phyloP scores from a whole-genome alignment of 495 filamentous ascomycete species.

The Staphylotrichum tortipilum region DNA sequence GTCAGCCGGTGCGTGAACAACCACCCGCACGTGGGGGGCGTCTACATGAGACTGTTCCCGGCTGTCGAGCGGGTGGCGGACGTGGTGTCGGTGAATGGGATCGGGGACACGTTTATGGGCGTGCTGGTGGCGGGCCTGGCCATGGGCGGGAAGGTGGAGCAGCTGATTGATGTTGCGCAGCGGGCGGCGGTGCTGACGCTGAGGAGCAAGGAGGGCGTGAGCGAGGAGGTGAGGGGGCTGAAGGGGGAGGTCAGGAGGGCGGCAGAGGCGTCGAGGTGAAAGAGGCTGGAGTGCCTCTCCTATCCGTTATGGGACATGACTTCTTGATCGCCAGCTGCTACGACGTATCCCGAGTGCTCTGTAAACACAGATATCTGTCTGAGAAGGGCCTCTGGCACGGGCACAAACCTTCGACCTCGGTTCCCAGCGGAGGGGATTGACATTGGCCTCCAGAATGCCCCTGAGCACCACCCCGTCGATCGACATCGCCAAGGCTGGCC shows the following conservation, averaged over 20 bases:
- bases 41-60: conserved; percentile 78
- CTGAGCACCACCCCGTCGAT: neutral
- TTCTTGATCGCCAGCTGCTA: too few species aligned
- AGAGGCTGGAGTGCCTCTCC: too few species aligned
- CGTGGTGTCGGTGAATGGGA: conserved; percentile 85
- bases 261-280: conserved; percentile 8
- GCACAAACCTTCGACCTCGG: neutral
- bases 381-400: too few species aligned
- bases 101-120: conserved; percentile 87
- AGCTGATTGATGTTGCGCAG: conserved; percentile 54
- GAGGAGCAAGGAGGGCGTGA: conserved; percentile 64
- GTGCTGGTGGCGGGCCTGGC: conserved; percentile 61
- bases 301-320: too few species aligned
- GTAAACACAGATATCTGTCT: too few species aligned
- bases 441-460: neutral
- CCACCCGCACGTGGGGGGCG: conserved; percentile 55
- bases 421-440: neutral
- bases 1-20: conserved; percentile 48
- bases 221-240: conserved; percentile 31
- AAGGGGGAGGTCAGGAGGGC: conserved; percentile 24
- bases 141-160: conserved; percentile 39
- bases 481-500: neutral
- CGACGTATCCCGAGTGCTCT: too few species aligned
- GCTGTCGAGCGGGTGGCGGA: conserved; percentile 57
- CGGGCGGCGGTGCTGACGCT: conserved; percentile 68